Percentiles rank a stretch among this genome's conserved stretches.
Conservation (phyloP, 2,329 filamentous ascomycete genomes). For the Ampelomyces quisqualis region DNA sequence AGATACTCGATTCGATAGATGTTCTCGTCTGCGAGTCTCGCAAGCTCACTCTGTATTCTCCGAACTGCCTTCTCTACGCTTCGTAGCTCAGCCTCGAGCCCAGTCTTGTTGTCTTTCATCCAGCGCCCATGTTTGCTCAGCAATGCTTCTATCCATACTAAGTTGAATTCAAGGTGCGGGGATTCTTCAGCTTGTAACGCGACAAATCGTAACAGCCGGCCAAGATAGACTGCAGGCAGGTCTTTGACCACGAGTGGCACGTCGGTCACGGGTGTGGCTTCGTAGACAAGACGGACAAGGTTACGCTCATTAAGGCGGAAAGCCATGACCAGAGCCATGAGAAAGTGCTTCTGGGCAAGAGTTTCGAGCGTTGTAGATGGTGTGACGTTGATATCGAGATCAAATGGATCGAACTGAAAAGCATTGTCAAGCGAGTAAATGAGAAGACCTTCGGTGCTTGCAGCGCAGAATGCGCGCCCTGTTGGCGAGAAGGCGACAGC, state of each 20-base stretch:
- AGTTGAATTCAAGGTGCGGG: conserved; percentile 91
- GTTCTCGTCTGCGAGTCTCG: conserved; percentile 82
- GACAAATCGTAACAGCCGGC: conserved; percentile 81
- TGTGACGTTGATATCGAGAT: conserved; percentile 91
- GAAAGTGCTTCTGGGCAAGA: conserved; percentile 74
- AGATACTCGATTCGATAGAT: conserved; percentile 87
- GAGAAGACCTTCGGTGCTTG: conserved; percentile 88
- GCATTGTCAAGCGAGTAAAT: conserved; percentile 88
- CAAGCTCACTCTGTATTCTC: conserved; percentile 78
- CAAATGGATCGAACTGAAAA: conserved; percentile 90
- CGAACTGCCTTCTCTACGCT: conserved; percentile 78
- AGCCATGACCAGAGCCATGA: conserved; percentile 94
- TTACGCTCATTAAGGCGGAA: conserved; percentile 89
- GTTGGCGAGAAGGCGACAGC: conserved; percentile 85
- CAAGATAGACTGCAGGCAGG: conserved; percentile 82
- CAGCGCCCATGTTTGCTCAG: conserved; percentile 82
- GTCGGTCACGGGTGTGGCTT: conserved; percentile 72
- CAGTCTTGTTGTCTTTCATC: conserved; percentile 76
- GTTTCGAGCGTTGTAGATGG: conserved; percentile 69
- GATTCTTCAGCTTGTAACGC: conserved; percentile 84
- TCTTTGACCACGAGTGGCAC: conserved; percentile 76
- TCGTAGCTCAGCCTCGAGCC: conserved; percentile 80
- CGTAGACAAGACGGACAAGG: conserved; percentile 82
- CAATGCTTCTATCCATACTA: conserved; percentile 84
- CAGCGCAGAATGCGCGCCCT: conserved; percentile 88